Evolutionary conservation across 2,329 filamentous ascomycete species (phyloP), one percentile per base, ranked within the genome.

Genomic region (Fusarium foetens): DNA sequence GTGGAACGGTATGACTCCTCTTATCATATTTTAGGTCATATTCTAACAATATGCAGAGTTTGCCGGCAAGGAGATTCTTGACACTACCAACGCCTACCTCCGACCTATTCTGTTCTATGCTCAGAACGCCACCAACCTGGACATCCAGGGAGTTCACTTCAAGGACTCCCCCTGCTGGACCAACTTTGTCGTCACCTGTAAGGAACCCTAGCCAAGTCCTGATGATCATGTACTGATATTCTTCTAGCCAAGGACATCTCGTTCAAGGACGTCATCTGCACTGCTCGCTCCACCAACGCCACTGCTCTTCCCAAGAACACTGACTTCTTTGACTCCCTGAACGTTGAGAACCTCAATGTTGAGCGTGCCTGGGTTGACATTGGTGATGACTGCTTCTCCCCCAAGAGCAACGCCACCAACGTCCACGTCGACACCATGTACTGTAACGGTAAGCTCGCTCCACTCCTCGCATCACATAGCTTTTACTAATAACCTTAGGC

Each of bases 111-210:
- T 76, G 19, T 76, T 76, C 60, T 76, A 76, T 45, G 74, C 74
- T 16, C 61, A 76, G 74, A 76, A 76, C 23, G 70, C 72, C 5
- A 74, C 72, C 21, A 59, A 63, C 16, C 61, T 76, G 10, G 72
- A 75, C 14, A 72, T 76, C 33, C 62, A 70, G 14, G 74, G 75
- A 3, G 75, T 76, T 12, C 74, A 76, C 48, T 66, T 76, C 46
- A 76, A 75, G 33, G 75, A 76, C 35, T 76, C 75, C 3, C 75
- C 75, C 0, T 76, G 74, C 58, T 76, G 74, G 75, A 75, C 66
- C 21, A 76, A 68, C 38, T 76, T 76, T 43, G 62, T 76, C n/a
- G 75, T 76, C 5, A 75, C 70, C 4, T 76, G 73, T 75, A 29
- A 64, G 74, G 0, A 21, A 35, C 0, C 1, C n/a, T 8, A 1